These are phyloP conservation scores for Alternaria gansuensis DNA, from an alignment of 2,329 filamentous ascomycete species.

Conservation along the genomic window DNA sequence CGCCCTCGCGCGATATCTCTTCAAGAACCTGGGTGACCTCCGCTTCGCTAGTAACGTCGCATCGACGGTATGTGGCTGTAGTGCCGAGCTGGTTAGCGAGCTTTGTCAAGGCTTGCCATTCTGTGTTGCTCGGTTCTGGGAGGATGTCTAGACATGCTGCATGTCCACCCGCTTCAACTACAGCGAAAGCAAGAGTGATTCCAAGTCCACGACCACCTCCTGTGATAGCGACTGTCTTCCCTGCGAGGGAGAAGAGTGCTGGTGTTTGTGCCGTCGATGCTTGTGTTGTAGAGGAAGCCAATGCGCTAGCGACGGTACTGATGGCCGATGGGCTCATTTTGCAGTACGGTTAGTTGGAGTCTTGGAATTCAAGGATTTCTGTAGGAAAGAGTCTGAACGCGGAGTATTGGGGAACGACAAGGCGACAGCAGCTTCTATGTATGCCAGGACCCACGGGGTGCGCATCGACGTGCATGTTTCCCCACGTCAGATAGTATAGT, in stretches of 20 bases:
- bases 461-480: conserved; percentile 1
- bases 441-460: background rate
- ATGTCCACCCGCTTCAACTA: conserved; percentile 61
- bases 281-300: conserved; percentile 4
- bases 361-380: background rate
- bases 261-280: conserved; percentile 11
- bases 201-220: conserved; percentile 63
- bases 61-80: conserved; percentile 55
- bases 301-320: conserved; percentile 2
- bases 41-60: conserved; percentile 60
- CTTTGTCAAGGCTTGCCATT: conserved; percentile 58
- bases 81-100: conserved; percentile 51
- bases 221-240: conserved; percentile 59
- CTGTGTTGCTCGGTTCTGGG: conserved; percentile 47
- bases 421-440: conserved; percentile 2
- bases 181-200: conserved; percentile 60
- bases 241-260: conserved; percentile 15
- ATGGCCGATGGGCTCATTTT: conserved; percentile 14
- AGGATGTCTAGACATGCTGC: conserved; percentile 61
- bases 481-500: background rate
- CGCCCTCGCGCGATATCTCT: conserved; percentile 50
- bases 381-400: background rate
- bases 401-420: background rate
- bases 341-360: too few relatives aligned
- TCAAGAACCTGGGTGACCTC: conserved; percentile 51